These are phyloP conservation scores for Aureobasidium lini DNA, from an alignment of 2,329 filamentous ascomycete species.

Conservation along the genomic window DNA sequence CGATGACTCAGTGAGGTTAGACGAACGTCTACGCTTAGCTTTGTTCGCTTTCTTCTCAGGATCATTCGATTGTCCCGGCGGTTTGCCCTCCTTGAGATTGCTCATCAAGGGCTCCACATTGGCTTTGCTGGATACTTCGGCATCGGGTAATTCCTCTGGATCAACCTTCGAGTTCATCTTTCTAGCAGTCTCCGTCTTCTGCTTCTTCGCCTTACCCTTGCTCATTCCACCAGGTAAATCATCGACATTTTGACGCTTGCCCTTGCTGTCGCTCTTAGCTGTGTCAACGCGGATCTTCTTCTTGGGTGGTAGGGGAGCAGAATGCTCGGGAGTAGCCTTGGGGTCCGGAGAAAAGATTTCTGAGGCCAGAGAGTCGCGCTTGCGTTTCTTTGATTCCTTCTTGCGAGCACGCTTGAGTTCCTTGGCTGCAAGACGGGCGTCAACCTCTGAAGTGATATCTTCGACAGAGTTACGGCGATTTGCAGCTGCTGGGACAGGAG, in stretches of 20 bases:
- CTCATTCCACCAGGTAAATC: neutral
- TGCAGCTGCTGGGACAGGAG: neutral
- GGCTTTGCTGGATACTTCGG: no score
- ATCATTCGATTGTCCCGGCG: no score
- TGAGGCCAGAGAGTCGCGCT: conserved; percentile 23
- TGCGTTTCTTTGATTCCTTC: conserved; percentile 27
- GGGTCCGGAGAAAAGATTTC: conserved; percentile 21
- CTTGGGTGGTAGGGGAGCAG: conserved; percentile 7
- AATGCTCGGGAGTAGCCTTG: conserved; percentile 13
- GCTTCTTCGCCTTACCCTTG: neutral
- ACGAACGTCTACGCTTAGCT: conserved; percentile 8
- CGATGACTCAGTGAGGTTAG: neutral
- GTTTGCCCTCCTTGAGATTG: no score
- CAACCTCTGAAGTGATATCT: conserved; percentile 26
- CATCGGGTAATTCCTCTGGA: no score
- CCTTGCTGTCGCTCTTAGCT: neutral
- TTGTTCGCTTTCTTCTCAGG: conserved; percentile 2
- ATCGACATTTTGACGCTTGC: neutral
- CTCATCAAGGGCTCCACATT: no score
- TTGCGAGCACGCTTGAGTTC: conserved; percentile 20
- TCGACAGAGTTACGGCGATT: conserved; percentile 17
- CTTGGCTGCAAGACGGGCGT: conserved; percentile 26
- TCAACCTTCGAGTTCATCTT: neutral
- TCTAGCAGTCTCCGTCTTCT: neutral
- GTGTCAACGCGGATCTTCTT: conserved; percentile 6